Base-by-base conservation (phyloP, 371 early-diverging fungal species). In the Ordospora colligata region DNA sequence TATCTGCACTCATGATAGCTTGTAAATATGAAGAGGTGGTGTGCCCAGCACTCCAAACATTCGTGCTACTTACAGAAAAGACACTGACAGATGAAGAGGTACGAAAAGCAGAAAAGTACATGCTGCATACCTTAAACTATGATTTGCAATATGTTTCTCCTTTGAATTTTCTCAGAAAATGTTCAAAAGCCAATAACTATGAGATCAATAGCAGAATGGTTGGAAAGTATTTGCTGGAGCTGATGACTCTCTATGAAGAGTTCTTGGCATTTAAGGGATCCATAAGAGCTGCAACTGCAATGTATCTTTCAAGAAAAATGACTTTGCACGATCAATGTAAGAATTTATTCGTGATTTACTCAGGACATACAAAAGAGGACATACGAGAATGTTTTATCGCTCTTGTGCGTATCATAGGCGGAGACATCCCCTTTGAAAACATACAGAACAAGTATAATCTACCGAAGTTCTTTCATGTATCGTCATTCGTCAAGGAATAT, bases 201-300 rank as follows among this genome's bases (percentile, higher is more conserved):
- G 91, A 95, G 76, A 85, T 89, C 44, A 89, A 90, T 79, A 89
- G 90, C 19, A 88, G 96, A 54, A 91, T 90, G 6, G 82, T 96
- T 12, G 94, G 93, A 9, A 94, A 94, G 83, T 95, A 94, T 82
- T 87, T 97, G 67, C 89, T 96, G 89, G 99, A 98, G 86, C 87
- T 94, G 4, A 87, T 92, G 12, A 85, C 92, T 11, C 80, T 96
- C 21, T 93, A 95, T 82, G 88, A 93, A 73, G 84, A 87, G 17
- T 91, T 94, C 75, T 82, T 94, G 50, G 73, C 73, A 37, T 88
- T 84, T 25, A 83, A 88, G 12, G 92, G 94, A 0, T 92, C 92
- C 21, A 79, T 87, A 68, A 82, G 91, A 27, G 92, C 96, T 2
- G 91, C 91, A 0, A 88, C 94, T 0, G 85, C 90, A 14, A 82